phyloP scores from a whole-genome alignment of 2,329 filamentous ascomycete genomes.

The Zasmidium cellare region DNA sequence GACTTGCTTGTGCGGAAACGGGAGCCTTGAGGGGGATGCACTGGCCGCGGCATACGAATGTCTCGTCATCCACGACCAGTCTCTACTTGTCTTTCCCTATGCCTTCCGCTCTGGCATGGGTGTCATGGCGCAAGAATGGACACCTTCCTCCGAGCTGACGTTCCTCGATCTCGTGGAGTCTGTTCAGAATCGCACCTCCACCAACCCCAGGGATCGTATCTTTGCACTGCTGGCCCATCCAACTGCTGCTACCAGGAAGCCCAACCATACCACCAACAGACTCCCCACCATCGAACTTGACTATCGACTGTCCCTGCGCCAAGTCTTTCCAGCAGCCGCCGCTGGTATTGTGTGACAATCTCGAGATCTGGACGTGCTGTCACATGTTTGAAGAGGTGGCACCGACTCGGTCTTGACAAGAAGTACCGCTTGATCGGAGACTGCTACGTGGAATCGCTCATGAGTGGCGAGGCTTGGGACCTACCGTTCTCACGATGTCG shows the following conservation, averaged over 20 bases:
- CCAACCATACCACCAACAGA: no score
- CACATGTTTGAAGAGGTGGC: background rate
- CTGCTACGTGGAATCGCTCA: no score
- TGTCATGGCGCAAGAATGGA: background rate
- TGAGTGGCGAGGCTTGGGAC: no score
- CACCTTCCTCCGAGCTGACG: background rate
- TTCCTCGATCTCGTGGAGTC: background rate
- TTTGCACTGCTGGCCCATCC: no score
- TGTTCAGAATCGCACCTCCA: background rate
- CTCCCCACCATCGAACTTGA: background rate
- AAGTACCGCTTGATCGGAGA: no score
- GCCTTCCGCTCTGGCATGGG: no score
- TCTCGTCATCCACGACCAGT: background rate
- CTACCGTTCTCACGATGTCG: no score
- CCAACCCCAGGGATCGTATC: no score
- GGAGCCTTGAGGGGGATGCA: background rate
- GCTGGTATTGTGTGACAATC: background rate
- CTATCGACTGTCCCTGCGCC: background rate
- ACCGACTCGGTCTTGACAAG: no score
- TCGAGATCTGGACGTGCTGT: background rate
- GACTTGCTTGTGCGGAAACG: background rate
- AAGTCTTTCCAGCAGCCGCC: background rate
- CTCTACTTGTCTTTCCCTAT: background rate
- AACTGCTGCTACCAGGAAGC: no score
- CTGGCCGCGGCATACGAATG: background rate